Base-by-base conservation (phyloP, 352 stramenopile genomes). In the Bremia lactucae region DNA sequence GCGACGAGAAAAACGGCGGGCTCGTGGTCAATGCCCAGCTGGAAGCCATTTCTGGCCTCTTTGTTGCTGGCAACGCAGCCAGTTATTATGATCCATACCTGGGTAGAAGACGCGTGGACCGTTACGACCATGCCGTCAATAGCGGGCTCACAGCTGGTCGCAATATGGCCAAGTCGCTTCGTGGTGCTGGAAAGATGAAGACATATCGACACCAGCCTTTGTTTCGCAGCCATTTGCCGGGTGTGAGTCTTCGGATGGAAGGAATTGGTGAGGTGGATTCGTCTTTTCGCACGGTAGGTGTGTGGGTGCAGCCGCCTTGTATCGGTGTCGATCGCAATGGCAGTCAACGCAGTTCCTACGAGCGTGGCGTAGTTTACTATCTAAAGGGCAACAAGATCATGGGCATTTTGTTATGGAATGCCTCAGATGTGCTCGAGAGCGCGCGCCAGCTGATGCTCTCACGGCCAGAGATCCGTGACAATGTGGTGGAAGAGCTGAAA, bases 101-200 rank as follows among this genome's bases (percentile, higher is more conserved):
- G 29, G 87, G 86, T 0, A 58, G 85, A 14, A 66, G 87, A 6
- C 78, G 87, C n/a, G 79, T 96, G 14, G 85, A 95, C 45, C 65
- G 78, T 4, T 96, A 95, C 54, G 87, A 97, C 54, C 86, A 96
- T 46, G 84, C 85, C 1, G 82, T 97, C 11, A 97, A 97, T 65
- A 92, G 73, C 19, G 87, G 87, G 0, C 64, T 97, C 2, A 65
- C 83, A 10, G 87, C 86, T 1, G 86, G 83, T 1, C 62, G 83
- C 20, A 95, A 95, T 55, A 95, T 95, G 83, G 82, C 80, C 37
- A 49, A 54, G 26, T 76, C 67, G 19, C 52, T 75, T 7, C 55
- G 46, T 4, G 49, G 58, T 1, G 49, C 46, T 0, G 59, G 55
- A 3, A 79, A 81, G 31, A 82, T 92, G 68, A 81, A 86, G 50